Conservation (phyloP, 2,329 filamentous ascomycete genomes). For the Calonectria ilicicola region DNA sequence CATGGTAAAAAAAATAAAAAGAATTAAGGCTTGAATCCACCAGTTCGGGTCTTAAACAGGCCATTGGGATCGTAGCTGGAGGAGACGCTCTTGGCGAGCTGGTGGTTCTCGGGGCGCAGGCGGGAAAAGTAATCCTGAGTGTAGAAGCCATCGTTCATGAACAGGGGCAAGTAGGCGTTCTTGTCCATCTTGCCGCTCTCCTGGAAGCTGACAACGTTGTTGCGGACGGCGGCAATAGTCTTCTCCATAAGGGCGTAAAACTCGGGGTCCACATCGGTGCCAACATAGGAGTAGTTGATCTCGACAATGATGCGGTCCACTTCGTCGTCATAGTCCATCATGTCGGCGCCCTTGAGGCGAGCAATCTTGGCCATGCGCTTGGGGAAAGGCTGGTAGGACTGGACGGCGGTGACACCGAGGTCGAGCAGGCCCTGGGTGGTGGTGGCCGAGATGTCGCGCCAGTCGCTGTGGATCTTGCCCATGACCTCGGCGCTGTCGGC, state of each 20-base stretch:
- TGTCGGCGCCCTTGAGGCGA: conserved; percentile 48
- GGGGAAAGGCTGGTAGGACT: conserved; percentile 55
- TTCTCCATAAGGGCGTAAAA: conserved; percentile 33
- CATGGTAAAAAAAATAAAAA: neutral
- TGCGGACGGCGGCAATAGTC: conserved; percentile 10
- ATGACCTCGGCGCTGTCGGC: conserved; percentile 45
- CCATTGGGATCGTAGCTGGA: conserved; percentile 52
- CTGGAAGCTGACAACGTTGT: conserved; percentile 36
- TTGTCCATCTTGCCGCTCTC: conserved; percentile 47
- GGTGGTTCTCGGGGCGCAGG: conserved; percentile 48
- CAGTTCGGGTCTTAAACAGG: conserved; percentile 53
- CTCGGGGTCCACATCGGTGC: conserved; percentile 36
- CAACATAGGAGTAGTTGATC: conserved; percentile 55
- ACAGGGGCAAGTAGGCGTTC: conserved; percentile 53
- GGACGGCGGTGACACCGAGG: conserved; percentile 42
- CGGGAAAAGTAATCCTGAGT: conserved; percentile 57
- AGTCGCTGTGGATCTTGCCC: conserved; percentile 43
- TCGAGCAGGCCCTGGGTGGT: conserved; percentile 4
- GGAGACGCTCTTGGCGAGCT: conserved; percentile 50
- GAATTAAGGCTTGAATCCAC: conserved; percentile 52
- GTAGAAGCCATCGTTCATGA: conserved; percentile 58
- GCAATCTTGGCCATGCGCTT: conserved; percentile 48
- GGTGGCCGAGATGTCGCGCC: conserved; percentile 36
- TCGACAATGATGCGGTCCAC: conserved; percentile 57
- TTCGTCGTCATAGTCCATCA: conserved; percentile 53